Conservation (phyloP, 2,329 filamentous ascomycete species). For the Talaromyces sp. region DNA sequence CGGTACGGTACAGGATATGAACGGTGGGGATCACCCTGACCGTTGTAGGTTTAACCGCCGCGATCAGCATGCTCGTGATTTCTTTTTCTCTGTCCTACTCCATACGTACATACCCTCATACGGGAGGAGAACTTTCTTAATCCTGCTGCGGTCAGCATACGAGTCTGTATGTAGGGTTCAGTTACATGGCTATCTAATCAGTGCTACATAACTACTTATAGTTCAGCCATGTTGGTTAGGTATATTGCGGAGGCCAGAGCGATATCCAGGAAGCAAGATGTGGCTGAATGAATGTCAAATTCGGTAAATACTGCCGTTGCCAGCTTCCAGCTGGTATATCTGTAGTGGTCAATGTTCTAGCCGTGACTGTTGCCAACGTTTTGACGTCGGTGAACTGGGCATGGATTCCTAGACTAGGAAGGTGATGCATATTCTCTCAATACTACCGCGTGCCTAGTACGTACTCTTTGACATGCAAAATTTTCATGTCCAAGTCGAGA, state of each 20-base stretch:
- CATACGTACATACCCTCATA: not conserved
- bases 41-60: constrained; percentile 3
- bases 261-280: not conserved
- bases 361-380: not conserved
- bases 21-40: not conserved
- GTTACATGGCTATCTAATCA: not conserved
- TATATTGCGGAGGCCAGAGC: not conserved
- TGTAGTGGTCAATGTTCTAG: not conserved
- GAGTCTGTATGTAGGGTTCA: not conserved
- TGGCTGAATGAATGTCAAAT: not conserved
- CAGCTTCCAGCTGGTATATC: not conserved
- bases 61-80: not conserved
- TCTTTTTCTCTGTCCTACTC: not conserved
- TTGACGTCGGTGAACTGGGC: not conserved
- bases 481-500: not conserved
- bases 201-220: not conserved
- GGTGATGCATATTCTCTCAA: not conserved
- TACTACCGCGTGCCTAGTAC: not conserved
- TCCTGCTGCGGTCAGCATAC: constrained; percentile 2
- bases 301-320: not conserved
- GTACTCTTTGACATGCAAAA: not conserved
- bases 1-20: not conserved
- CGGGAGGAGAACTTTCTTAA: not conserved
- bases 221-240: not conserved
- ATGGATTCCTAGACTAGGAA: not conserved